Evolutionary conservation across 1,284 basidiomycete species (phyloP), one percentile per base, ranked within the genome.

Genomic region (Leccinum fallax): DNA sequence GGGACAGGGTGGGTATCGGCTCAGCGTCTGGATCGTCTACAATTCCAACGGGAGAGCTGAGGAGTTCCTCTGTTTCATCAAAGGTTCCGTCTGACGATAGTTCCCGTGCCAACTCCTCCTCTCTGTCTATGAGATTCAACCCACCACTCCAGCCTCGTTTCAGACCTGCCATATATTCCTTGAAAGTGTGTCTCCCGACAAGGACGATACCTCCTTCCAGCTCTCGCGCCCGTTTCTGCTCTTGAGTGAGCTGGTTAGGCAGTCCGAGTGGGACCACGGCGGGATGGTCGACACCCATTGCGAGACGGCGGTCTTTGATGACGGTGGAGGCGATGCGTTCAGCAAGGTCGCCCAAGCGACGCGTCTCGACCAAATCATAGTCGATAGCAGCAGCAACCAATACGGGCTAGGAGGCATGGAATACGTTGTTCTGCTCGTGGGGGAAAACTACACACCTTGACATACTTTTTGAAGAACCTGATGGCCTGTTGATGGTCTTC

Each of bases 341-440:
- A 19, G 89, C 86, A 38, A 98, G 83, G 62, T 95, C 94, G 6
- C 97, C 95, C 66, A 94, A 89, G 63, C 90, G 83, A 68, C 92
- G 93, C 28, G 94, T 93, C 48, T 86, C 84, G 59, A 94, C 79
- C 73, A 95, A 85, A 55, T 93, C 89, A 77, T 92, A 98, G 82
- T 99, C 97, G 46, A 98, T 81, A 0, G 94, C 97, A 5, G 95
- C 95, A 9, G 97, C 95, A 34, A 96, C 93, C 13, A 99, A 83
- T 65, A 97, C 87, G 5, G 97, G 97, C 95, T 98, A 67, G 43
- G 16, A 60, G 53, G 43, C 46, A 53, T 55, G 53, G 11, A 57
- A 57, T 49, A 60, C 26, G 6, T 49, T 62, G 61, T 60, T 51
- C 65, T 51, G 59, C 26, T 36, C 7, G 55, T 21, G 13, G 13